phyloP scores from a whole-genome alignment of 345 rosid species.

The Aurinia saxatilis region DNA sequence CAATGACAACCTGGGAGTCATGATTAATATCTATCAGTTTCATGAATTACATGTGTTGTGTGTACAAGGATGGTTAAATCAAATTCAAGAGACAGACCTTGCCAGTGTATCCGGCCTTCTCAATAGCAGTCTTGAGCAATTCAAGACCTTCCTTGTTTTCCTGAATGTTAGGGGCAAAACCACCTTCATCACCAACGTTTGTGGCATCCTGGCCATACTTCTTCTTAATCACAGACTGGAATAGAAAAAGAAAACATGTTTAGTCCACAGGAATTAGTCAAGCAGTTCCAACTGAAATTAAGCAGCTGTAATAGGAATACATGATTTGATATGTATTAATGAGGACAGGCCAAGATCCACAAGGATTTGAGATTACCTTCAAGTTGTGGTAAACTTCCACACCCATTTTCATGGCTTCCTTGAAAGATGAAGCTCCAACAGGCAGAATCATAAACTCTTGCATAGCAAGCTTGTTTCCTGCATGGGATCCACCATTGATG shows the following conservation, averaged over 20 bases:
- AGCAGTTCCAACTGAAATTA: neutral
- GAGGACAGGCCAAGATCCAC: neutral
- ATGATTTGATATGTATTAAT: neutral
- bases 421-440: constrained; percentile 81
- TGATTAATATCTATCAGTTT: neutral
- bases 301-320: neutral
- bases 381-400: constrained; percentile 88
- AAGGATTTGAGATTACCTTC: constrained; percentile 44
- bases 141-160: constrained; percentile 99
- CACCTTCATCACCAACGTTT: constrained; percentile 98
- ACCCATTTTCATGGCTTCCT: constrained; percentile 99
- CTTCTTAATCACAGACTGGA: constrained; percentile 34
- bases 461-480: constrained; percentile 98
- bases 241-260: neutral
- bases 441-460: constrained; percentile 99
- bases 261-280: neutral
- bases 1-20: constrained; percentile 74
- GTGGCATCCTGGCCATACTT: constrained; percentile 99
- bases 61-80: neutral
- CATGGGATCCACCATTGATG: constrained; percentile 98
- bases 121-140: constrained; percentile 86
- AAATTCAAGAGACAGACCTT: constrained; percentile 42
- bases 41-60: too few species aligned
- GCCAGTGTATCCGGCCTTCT: constrained; percentile 84
- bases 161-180: constrained; percentile 98